Conservation (phyloP, 73 alveolate species). For the Stentor coeruleus region DNA sequence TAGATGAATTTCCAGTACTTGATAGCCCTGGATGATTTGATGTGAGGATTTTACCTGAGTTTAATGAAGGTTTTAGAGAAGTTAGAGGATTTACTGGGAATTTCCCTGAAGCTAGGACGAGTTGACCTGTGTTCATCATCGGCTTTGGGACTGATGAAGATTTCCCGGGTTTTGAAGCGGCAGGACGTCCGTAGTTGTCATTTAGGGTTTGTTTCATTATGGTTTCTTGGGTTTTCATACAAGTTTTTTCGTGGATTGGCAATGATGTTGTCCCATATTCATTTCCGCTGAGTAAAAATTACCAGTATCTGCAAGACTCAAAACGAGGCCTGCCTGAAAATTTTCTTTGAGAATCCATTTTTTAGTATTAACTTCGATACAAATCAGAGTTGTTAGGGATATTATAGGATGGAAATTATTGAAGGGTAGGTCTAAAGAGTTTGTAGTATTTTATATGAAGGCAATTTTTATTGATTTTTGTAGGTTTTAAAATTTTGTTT, state of each 20-base stretch:
- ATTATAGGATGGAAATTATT: too few relatives aligned
- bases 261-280: neutral
- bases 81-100: neutral
- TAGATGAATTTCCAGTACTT: neutral
- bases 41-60: neutral
- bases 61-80: neutral
- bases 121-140: neutral
- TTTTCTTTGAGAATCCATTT: too few relatives aligned
- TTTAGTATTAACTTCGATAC: too few relatives aligned
- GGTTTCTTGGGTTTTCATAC: neutral
- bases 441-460: too few relatives aligned
- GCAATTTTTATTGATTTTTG: too few relatives aligned
- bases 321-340: neutral
- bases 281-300: neutral
- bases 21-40: conserved; percentile 3
- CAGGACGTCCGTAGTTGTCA: too few relatives aligned
- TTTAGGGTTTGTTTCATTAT: too few relatives aligned
- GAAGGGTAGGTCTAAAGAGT: too few relatives aligned
- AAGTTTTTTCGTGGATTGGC: neutral
- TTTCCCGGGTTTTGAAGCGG: too few relatives aligned
- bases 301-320: neutral
- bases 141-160: neutral
- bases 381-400: too few relatives aligned
- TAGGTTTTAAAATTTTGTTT: too few relatives aligned
- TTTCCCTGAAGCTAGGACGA: neutral